These are phyloP conservation scores for Kwoniella sp. DNA, from an alignment of 768 basidiomycete genomes.

Conservation along the genomic window DNA sequence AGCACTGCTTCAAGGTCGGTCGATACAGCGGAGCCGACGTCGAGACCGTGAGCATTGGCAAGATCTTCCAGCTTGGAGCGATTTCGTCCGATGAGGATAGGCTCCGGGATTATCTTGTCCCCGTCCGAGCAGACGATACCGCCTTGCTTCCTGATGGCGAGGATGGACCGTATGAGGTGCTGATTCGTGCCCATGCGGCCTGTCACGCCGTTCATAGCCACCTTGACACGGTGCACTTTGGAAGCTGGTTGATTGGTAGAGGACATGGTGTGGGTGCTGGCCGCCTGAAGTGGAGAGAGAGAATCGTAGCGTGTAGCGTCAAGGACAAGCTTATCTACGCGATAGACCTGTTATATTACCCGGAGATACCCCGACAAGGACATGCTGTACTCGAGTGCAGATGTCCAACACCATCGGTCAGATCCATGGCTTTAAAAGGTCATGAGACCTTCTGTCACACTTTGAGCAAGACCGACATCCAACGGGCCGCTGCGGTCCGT, in stretches of 20 bases:
- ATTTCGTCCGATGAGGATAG: slow-evolving; percentile 31
- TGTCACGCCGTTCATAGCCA: slow-evolving; percentile 36
- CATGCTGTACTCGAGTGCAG: neutral
- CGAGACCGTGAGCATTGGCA: slow-evolving; percentile 21
- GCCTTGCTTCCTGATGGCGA: slow-evolving; percentile 31
- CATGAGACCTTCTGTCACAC: neutral
- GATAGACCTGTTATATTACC: neutral
- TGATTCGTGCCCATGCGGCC: slow-evolving; percentile 37
- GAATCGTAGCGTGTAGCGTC: no score
- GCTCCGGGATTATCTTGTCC: slow-evolving; percentile 31
- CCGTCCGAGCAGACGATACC: slow-evolving; percentile 28
- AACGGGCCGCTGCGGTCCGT: neutral
- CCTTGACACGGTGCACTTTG: slow-evolving; percentile 19
- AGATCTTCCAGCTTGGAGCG: slow-evolving; percentile 23
- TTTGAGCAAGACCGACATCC: no score
- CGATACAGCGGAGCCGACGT: neutral
- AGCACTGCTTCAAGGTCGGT: slow-evolving; percentile 27
- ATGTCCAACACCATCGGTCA: no score
- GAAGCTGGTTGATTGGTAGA: neutral
- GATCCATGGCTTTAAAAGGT: neutral
- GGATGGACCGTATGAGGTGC: slow-evolving; percentile 34
- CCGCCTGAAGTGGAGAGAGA: no score
- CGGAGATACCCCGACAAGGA: neutral
- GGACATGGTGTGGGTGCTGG: slow-evolving; percentile 22
- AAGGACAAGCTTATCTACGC: no score